These are phyloP conservation scores for Tylopilus rubrobrunneus DNA, from an alignment of 768 basidiomycete species.

Conservation along the genomic window DNA sequence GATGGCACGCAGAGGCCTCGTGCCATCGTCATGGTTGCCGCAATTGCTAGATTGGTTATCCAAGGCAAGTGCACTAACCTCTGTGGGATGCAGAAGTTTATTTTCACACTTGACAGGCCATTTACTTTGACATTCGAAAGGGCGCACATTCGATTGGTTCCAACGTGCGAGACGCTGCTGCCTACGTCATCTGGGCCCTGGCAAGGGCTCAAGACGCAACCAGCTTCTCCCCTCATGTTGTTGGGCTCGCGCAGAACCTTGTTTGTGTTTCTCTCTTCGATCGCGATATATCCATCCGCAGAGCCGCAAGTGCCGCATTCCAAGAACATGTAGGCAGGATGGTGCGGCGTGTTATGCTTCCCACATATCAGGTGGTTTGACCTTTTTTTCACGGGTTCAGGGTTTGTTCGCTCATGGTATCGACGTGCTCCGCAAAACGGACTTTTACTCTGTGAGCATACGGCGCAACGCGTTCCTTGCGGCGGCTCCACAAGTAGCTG, in stretches of 20 bases:
- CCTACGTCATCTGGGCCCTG: constrained; percentile 94
- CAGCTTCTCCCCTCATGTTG: constrained; percentile 57
- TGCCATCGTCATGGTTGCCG: constrained; percentile 53
- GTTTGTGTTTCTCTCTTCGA: constrained; percentile 85
- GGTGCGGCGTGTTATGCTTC: constrained; percentile 44
- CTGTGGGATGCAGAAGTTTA: constrained; percentile 9
- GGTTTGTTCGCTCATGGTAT: constrained; percentile 91
- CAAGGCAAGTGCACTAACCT: constrained; percentile 48
- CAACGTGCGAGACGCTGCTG: constrained; percentile 89
- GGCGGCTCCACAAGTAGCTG: constrained; percentile 83
- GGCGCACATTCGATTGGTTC: constrained; percentile 93
- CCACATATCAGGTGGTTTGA: constrained; percentile 10
- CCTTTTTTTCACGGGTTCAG: constrained; percentile 39
- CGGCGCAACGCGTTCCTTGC: constrained; percentile 79
- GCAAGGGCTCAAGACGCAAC: constrained; percentile 70
- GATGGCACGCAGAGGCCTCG: constrained; percentile 78
- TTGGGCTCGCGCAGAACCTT: constrained; percentile 63
- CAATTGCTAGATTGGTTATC: constrained; percentile 74
- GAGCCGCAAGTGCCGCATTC: constrained; percentile 96
- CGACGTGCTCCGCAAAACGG: constrained; percentile 84
- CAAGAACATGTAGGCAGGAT: constrained; percentile 96
- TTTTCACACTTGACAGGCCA: constrained; percentile 49
- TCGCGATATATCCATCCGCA: constrained; percentile 88
- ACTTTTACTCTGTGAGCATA: constrained; percentile 92
- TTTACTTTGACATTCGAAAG: constrained; percentile 89